Percentiles rank a stretch among this genome's conserved stretches.
Evolutionary conservation across 805 yeast species (phyloP).

Genomic region (Candida endomychidarum): DNA sequence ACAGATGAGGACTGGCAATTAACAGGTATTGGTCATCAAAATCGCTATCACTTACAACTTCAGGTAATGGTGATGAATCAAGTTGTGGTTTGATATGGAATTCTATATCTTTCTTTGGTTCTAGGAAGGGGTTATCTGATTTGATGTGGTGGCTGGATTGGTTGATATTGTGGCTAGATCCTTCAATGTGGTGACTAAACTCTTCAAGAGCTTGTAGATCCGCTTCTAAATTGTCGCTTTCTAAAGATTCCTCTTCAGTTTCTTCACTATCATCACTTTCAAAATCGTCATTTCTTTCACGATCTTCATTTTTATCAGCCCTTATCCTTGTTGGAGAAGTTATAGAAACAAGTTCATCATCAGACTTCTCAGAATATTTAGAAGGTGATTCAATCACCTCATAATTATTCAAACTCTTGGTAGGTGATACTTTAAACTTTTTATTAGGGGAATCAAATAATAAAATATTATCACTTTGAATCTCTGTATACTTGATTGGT

Average conservation of each 20-base stretch:
- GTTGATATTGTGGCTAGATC: too few species aligned
- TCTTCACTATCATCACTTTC: background rate
- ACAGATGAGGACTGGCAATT: constrained; percentile 15
- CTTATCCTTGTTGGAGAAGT: background rate
- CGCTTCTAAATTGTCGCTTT: background rate
- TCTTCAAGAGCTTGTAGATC: too few species aligned
- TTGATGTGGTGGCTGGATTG: too few species aligned
- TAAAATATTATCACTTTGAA: constrained; percentile 4
- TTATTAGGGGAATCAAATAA: constrained; percentile 6
- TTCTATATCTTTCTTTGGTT: background rate
- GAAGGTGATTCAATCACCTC: background rate
- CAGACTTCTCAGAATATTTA: background rate
- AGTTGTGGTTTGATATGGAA: constrained; percentile 1
- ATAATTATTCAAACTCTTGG: constrained; percentile 5
- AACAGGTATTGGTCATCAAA: constrained; percentile 30
- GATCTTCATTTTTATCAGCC: background rate
- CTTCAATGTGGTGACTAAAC: background rate
- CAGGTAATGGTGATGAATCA: background rate
- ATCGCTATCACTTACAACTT: constrained; percentile 6
- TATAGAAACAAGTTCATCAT: background rate
- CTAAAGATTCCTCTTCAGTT: background rate
- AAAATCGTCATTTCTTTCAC: background rate
- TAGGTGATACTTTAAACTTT: constrained; percentile 17
- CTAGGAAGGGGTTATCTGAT: constrained; percentile 8
- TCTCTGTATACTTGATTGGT: constrained; percentile 23